Conservation (phyloP, 2,329 filamentous ascomycete genomes). For the Trichophyton schoenleinii region DNA sequence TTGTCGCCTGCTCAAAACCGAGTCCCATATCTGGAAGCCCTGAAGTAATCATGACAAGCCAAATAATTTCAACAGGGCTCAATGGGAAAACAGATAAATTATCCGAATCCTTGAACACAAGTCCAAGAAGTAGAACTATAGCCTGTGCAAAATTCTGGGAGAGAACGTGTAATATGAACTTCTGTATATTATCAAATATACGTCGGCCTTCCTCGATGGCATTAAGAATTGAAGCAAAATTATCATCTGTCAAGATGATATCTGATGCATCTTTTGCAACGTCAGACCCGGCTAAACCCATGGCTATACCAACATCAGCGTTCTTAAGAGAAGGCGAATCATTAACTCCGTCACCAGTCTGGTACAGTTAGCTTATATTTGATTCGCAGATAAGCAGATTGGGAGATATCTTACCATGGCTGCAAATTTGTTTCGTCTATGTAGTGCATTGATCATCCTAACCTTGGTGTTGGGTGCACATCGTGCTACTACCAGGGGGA, state of each 20-base stretch:
- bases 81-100: slow-evolving; percentile 73
- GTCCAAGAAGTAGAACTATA: slow-evolving; percentile 63
- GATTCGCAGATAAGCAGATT: neutral
- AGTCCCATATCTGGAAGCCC: slow-evolving; percentile 79
- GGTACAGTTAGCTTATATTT: neutral
- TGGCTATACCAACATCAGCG: slow-evolving; percentile 77
- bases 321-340: slow-evolving; percentile 69
- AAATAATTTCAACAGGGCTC: slow-evolving; percentile 73
- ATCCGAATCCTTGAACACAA: slow-evolving; percentile 61
- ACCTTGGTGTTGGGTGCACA: slow-evolving; percentile 56
- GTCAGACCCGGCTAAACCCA: slow-evolving; percentile 69
- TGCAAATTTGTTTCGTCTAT: slow-evolving; percentile 54
- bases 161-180: slow-evolving; percentile 69
- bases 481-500: slow-evolving; percentile 47
- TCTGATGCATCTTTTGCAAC: slow-evolving; percentile 65
- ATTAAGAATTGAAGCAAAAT: slow-evolving; percentile 69
- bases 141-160: slow-evolving; percentile 76
- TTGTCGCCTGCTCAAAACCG: slow-evolving; percentile 61
- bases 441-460: slow-evolving; percentile 61
- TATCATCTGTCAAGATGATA: slow-evolving; percentile 15
- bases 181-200: slow-evolving; percentile 83
- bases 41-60: slow-evolving; percentile 89
- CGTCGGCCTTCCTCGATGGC: slow-evolving; percentile 72
- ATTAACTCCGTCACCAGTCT: slow-evolving; percentile 73
- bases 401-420: slow-evolving; percentile 47